These are phyloP conservation scores for Uronychia setigera DNA, from an alignment of 73 alveolate species.

Conservation along the genomic window DNA sequence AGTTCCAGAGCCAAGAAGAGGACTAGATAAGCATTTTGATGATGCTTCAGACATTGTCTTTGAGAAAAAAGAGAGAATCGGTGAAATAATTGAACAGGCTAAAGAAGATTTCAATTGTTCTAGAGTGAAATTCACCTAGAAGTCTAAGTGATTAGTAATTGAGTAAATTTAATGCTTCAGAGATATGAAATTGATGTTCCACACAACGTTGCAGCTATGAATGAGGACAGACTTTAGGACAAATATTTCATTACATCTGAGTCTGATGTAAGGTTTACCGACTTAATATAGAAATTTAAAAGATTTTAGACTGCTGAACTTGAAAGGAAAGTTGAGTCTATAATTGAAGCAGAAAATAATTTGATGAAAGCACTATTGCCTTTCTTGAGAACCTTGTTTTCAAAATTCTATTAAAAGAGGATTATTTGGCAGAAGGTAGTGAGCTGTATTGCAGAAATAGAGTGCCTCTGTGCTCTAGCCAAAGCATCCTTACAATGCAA, in stretches of 20 bases:
- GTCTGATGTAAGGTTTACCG: too few species aligned
- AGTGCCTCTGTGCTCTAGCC: constrained; percentile 59
- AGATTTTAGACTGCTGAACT: neutral
- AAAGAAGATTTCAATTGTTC: constrained; percentile 33
- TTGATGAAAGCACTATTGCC: constrained; percentile 62
- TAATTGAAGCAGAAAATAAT: constrained; percentile 73
- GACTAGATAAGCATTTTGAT: constrained; percentile 57
- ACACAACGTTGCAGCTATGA: too few species aligned
- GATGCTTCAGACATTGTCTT: constrained; percentile 52
- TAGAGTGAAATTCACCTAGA: neutral
- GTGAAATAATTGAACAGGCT: constrained; percentile 43
- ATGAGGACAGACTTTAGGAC: too few species aligned
- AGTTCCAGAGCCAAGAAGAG: constrained; percentile 67
- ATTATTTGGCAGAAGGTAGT: constrained; percentile 35
- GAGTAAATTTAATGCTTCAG: too few species aligned
- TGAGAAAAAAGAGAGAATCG: constrained; percentile 42
- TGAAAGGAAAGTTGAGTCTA: too few species aligned
- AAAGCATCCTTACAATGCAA: neutral
- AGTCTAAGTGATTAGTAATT: constrained; percentile 35
- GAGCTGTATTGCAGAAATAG: constrained; percentile 60
- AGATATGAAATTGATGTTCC: too few species aligned
- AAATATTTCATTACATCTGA: too few species aligned
- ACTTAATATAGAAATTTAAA: too few species aligned
- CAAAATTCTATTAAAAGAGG: constrained; percentile 46
- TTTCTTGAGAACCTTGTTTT: constrained; percentile 48